Base-by-base conservation (phyloP, 176 grass and related monocot species). In the Oryza australiensis region DNA sequence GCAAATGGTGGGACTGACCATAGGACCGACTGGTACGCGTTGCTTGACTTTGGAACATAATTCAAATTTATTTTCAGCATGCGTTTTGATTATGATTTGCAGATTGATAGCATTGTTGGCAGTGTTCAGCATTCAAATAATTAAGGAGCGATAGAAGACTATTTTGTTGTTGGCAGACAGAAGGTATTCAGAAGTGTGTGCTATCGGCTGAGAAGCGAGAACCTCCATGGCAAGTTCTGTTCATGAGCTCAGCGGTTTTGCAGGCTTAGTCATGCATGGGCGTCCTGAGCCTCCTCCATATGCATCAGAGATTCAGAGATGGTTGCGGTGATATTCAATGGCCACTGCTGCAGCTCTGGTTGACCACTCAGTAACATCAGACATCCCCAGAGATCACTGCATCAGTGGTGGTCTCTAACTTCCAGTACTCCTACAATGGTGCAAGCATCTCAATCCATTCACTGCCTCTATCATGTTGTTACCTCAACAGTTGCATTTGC, bases 311-410 rank as follows among this genome's bases (percentile, higher is more conserved):
- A 80, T 66, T 72, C 38, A 83, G 70, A 85, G 41, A 80, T 66
- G 51, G 69, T 62, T 80, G 43, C 48, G 0, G 34, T 68, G 85
- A 75, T 69, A 76, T 78, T 87, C 81, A 75, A 70, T 87, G 78
- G 51, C 28, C 27, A 18, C 65, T 78, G 82, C 86, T 65, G 67
- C 72, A 82, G 64, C 45, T 78, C 82, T 82, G 71, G 85, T 87
- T 87, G 85, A 86, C 71, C 48, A 53, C 57, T 69, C 84, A 75
- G 69, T 81, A 81, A 81, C 13, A 80, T 75, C 85, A 87, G 78
- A 87, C 37, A 82, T 87, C 78, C 85, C 85, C 78, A 87, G 78
- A 81, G 85, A 81, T 87, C 48, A 87, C 64, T 82, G 85, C 72
- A 82, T 87, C 72, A 63, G 22, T 76, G 37, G 73, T 76, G 35